Conservation (phyloP, 352 stramenopile genomes). For the Phytophthora vignae region DNA sequence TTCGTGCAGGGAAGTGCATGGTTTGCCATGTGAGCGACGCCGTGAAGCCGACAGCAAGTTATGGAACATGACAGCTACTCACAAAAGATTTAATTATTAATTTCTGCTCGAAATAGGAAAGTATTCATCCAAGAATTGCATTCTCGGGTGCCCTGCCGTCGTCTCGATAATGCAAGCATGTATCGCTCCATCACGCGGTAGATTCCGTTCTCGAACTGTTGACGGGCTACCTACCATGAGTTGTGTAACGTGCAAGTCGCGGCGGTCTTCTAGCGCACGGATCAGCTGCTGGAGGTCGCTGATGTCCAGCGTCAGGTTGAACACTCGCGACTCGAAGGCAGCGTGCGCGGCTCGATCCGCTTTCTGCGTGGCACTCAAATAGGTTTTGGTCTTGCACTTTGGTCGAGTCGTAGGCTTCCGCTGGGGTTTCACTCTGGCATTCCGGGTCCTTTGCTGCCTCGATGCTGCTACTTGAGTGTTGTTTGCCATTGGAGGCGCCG, state of each 20-base stretch:
- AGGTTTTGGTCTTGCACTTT: conserved; percentile 20
- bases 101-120: too few species aligned
- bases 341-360: conserved; percentile 23
- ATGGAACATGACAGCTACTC: too few species aligned
- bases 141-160: too few species aligned
- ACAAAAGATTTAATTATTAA: too few species aligned
- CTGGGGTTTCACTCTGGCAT: neutral
- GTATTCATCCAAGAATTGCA: too few species aligned
- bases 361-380: conserved; percentile 22
- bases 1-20: conserved; percentile 27
- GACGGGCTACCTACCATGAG: conserved; percentile 9
- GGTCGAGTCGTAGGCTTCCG: neutral
- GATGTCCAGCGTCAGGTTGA: conserved; percentile 42
- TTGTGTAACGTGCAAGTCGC: conserved; percentile 15
- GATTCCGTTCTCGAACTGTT: conserved; percentile 18
- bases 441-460: neutral
- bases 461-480: neutral
- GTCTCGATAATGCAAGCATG: conserved; percentile 16
- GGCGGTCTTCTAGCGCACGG: conserved; percentile 18
- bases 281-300: conserved; percentile 36
- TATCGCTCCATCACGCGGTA: conserved; percentile 20
- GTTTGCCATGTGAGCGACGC: conserved; percentile 1
- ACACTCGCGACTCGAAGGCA: conserved; percentile 21
- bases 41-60: conserved; percentile 11
- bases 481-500: neutral